These are phyloP conservation scores for Boletus rex-veris DNA, from an alignment of 768 basidiomycete species.

Conservation along the genomic window DNA sequence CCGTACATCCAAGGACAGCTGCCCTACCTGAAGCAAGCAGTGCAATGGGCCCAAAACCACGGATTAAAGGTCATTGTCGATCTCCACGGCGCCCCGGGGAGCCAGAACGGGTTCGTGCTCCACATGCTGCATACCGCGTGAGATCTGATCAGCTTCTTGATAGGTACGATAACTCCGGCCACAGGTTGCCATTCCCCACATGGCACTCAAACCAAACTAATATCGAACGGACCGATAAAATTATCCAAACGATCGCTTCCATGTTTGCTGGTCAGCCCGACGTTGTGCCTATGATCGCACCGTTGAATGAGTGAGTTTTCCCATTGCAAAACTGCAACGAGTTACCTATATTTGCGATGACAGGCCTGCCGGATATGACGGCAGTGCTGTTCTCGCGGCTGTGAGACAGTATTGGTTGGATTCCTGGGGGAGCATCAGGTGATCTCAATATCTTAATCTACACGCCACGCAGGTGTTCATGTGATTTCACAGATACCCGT, in stretches of 20 bases:
- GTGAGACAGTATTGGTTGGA: constrained; percentile 65
- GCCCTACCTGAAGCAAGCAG: constrained; percentile 62
- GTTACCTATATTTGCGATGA: constrained; percentile 1
- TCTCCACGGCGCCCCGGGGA: constrained; percentile 77
- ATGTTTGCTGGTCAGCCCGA: constrained; percentile 52
- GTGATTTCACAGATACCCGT: constrained; percentile 34
- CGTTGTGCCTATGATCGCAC: constrained; percentile 66
- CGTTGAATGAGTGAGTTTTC: constrained; percentile 67
- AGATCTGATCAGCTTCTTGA: constrained; percentile 3
- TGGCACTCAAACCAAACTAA: constrained; percentile 71
- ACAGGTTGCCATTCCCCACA: constrained; percentile 50
- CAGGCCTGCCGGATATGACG: constrained; percentile 73
- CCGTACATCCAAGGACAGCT: constrained; percentile 78
- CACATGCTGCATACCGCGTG: neutral
- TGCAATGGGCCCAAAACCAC: constrained; percentile 64
- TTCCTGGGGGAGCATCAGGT: constrained; percentile 75
- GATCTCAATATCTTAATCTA: neutral
- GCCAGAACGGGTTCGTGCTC: constrained; percentile 67
- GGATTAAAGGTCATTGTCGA: constrained; percentile 82
- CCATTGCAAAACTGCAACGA: neutral
- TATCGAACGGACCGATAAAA: constrained; percentile 59
- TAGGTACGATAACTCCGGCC: constrained; percentile 84
- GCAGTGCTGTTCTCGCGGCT: constrained; percentile 46
- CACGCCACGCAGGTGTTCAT: neutral
- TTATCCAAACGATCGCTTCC: constrained; percentile 60